phyloP scores from a whole-genome alignment of 140 eudicot species.

The Bidens hawaiensis region DNA sequence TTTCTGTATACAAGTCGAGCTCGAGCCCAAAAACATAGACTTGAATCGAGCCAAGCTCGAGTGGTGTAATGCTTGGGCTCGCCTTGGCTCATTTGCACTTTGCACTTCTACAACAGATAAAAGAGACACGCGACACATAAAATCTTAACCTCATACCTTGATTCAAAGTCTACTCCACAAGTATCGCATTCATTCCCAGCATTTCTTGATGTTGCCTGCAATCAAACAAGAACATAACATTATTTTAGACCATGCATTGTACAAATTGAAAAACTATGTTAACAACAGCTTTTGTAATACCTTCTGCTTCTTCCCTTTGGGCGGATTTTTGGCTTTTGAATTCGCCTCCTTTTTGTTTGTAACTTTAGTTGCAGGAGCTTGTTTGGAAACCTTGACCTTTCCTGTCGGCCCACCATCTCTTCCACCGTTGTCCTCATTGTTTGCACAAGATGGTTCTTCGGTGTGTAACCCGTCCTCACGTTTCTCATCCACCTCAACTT shows the following conservation, averaged over 20 bases:
- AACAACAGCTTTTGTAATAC: too few relatives aligned
- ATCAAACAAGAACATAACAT: neutral
- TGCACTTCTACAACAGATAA: conserved; percentile 1
- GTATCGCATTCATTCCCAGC: conserved; percentile 66
- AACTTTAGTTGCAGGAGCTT: conserved; percentile 39
- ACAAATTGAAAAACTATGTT: neutral
- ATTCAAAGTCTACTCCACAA: conserved; percentile 78
- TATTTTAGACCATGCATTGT: conserved; percentile 4
- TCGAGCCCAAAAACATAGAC: too few relatives aligned
- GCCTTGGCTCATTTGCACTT: too few relatives aligned
- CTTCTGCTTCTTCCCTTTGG: conserved; percentile 78
- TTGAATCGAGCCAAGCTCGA: too few relatives aligned
- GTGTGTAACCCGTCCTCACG: conserved; percentile 23
- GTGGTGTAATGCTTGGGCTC: too few relatives aligned
- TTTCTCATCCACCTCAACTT: conserved; percentile 30
- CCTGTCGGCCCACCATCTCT: conserved; percentile 30
- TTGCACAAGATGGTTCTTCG: conserved; percentile 38
- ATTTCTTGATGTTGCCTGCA: conserved; percentile 49
- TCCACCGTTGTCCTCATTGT: conserved; percentile 19
- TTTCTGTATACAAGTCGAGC: too few relatives aligned
- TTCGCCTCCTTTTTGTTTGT: conserved; percentile 50
- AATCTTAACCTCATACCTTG: conserved; percentile 51
- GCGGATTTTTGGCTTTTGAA: conserved; percentile 38
- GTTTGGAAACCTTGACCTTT: conserved; percentile 40
- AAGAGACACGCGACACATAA: neutral